Base-by-base conservation (phyloP, 2,329 filamentous ascomycete genomes). In the Aspergillus sp. region DNA sequence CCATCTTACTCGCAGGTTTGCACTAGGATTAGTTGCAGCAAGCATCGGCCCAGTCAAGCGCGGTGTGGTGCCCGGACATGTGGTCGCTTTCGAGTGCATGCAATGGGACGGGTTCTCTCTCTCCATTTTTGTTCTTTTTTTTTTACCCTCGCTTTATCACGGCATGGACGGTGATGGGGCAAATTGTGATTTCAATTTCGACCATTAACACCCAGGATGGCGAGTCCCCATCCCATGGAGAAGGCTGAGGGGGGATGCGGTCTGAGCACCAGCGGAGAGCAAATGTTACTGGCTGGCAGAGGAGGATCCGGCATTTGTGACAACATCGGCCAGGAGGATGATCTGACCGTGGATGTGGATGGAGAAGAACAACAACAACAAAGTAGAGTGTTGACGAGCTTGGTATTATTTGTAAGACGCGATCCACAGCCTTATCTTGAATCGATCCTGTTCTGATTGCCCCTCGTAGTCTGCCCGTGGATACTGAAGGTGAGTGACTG, bases 61-160 rank as follows among this genome's bases (percentile, higher is more conserved):
- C 41, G 53, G 57, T 41, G 25, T 60, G 57, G 54, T 65, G 63
- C 55, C 54, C 51, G 65, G 66, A 70, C 66, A 70, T 70, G 68
- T 70, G 67, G 68, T 63, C 65, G 63, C 61, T 69, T 63, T 63
- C 63, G 13, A 68, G 61, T 67, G 68, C 64, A 69, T 68, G 64
- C 59, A 45, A 30, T 57, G 54, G 9, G 47, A 38, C 31, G 31
- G 31, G 7, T 62, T 64, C 65, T 60, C 38, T 53, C 54, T 28
- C 25, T 28, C 25, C 25, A 41, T 43, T 62, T 25, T 51, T 19
- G 19, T 41, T 45, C 45, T 41, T 62, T 25, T 51, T 19, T 23
- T 41, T 46, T 30, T n/a, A 22, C 7, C 23, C 22, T 19, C 46
- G n/a, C 38, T 34, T 23, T 57, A 31, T 45, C 45, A 50, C 22